Evolutionary conservation across 768 basidiomycete genomes (phyloP), one percentile per base, ranked within the genome.

Genomic region (Suillus brevipes): DNA sequence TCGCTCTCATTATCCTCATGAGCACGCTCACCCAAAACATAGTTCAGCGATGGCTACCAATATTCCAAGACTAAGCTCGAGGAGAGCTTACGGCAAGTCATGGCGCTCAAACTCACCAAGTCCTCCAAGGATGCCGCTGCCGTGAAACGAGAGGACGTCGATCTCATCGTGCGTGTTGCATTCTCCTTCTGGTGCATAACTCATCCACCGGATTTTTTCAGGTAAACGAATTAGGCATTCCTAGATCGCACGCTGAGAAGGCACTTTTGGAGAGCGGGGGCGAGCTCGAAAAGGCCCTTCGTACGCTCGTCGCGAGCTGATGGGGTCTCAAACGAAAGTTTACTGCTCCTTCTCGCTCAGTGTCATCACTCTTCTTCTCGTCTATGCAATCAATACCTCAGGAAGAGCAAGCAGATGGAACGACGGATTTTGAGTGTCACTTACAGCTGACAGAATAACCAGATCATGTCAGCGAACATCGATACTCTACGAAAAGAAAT

Each of bases 41-140:
- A 87, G 86, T 74, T 92, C 85, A 71, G 74, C 75, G 66, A 85
- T 80, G 69, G 85, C 83, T 59, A 85, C 85, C 61, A 79, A 82
- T 76, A 77, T 23, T 78, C 74, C 7, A 74, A 73, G 58, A 69
- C 69, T 28, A 78, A 69, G 40, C 69, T 78, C 12, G 75, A 78
- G 28, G 77, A 76, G 55, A 77, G 76, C 61, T 67, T 75, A 59
- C 86, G 89, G 52, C 79, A 83, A 18, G 85, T 88, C 16, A 74
- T 85, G 38, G 78, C 83, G 7, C 80, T 81, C 23, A 83, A 88
- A 45, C 78, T 84, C 14, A 83, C 84, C 61, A 93, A 90, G 70
- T 78, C 87, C 0, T 20, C 63, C 63, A 78, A 78, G 40, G 40
- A 64, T 42, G 67, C 64, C 49, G 64, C 61, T n/a, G 49, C 4